Evolutionary conservation across 2,329 filamentous ascomycete genomes (phyloP), one percentile per base, ranked within the genome.

Genomic region (Colletotrichum limetticola): DNA sequence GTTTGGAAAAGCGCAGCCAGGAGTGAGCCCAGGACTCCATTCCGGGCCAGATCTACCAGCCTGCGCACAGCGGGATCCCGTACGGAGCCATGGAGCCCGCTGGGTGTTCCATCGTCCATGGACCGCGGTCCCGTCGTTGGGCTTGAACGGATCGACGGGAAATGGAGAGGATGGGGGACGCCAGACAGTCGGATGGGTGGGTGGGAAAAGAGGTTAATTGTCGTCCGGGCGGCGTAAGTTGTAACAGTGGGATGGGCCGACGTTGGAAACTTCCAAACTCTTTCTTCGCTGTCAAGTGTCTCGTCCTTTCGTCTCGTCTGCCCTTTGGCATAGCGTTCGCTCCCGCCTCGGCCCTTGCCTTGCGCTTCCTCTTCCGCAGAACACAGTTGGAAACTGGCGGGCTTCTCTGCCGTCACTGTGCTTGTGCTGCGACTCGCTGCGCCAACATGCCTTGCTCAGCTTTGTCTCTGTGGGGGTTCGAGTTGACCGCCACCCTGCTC

Each of bases 91-190:
- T n/a, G 49, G 30, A 37, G 61, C 28, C 66, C 52, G 56, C 35
- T 8, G 53, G 52, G 22, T 35, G 55, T 26, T 16, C 37, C 37
- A 19, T 42, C 37, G 19, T 49, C 60, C 55, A 57, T 61, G 64
- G 35, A 49, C 57, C 26, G 24, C 32, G 28, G 58, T 57, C 46
- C 60, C 46, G 71, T 71, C n/a, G 46, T 72, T 72, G 71, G 66
- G 71, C 71, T 46, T 70, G 60, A 71, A 72, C 56, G 37, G 66
- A 70, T 72, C 66, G 60, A 70, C 55, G 71, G 56, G 60, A 67
- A 58, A 60, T 65, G 32, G 66, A 53, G 66, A 37, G 14, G 65
- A 61, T 57, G 57, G 68, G 65, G 66, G 42, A 63, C 64, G 70
- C 66, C 37, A 26, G 66, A 35, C 16, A 26, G 58, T 32, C 22